Conservation (phyloP, 148 eudicot genomes). For the Cornus suecica region DNA sequence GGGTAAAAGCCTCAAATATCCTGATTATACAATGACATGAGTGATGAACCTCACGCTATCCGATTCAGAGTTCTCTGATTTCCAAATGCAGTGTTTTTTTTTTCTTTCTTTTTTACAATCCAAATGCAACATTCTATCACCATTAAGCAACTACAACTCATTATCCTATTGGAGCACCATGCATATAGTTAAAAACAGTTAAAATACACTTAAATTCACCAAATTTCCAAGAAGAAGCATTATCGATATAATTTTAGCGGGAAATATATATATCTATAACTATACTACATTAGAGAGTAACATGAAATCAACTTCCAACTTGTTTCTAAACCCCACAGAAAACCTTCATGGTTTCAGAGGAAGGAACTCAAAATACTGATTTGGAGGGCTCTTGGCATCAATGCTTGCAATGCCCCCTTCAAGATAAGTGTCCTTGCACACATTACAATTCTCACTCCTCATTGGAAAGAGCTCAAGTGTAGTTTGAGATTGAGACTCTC, state of each 20-base stretch:
- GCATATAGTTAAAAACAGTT: not conserved
- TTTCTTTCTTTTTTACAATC: too few species aligned
- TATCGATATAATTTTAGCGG: not conserved
- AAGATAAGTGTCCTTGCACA: not conserved
- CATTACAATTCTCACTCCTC: not conserved
- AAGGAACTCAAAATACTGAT: constrained; percentile 29
- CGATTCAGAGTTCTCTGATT: too few species aligned
- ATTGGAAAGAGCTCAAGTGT: constrained; percentile 32
- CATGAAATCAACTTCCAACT: not conserved
- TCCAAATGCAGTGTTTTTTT: too few species aligned
- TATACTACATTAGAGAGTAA: not conserved
- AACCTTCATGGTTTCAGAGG: not conserved
- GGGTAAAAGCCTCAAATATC: too few species aligned
- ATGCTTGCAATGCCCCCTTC: not conserved
- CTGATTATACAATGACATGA: too few species aligned
- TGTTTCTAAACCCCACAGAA: not conserved
- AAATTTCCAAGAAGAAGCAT: not conserved
- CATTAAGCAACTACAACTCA: not conserved
- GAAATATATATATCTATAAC: too few species aligned
- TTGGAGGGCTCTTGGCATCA: constrained; percentile 5
- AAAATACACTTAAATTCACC: not conserved
- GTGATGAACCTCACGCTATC: too few species aligned
- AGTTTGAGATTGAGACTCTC: constrained; percentile 4
- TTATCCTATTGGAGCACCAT: not conserved
- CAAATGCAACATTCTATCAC: not conserved